Conservation (phyloP, 169 alveolate genomes). For the Plasmodium relictum region DNA sequence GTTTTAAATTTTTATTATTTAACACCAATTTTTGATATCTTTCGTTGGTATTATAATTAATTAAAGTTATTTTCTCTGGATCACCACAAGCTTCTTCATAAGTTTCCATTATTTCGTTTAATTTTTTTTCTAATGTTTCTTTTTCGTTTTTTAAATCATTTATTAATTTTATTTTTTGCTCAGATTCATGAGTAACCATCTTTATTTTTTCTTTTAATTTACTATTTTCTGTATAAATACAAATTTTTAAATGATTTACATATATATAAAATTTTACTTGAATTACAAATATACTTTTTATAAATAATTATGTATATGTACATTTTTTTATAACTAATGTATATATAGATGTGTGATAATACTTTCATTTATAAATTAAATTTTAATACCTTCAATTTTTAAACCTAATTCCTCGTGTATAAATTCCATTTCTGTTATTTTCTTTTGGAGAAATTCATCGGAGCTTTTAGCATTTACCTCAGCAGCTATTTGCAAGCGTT, state of each 20-base stretch:
- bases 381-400: conserved; percentile 50
- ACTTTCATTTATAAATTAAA: not conserved
- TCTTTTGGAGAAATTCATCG: conserved; percentile 51
- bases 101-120: conserved; percentile 50
- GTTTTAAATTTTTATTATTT: conserved; percentile 29
- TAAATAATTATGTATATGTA: not conserved
- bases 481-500: conserved; percentile 52
- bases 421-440: conserved; percentile 37
- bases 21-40: conserved; percentile 60
- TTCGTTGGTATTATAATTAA: conserved; percentile 45
- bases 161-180: conserved; percentile 17
- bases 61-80: conserved; percentile 52
- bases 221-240: conserved; percentile 7
- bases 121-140: conserved; percentile 15
- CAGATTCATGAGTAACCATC: conserved; percentile 18
- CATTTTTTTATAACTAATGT: not conserved
- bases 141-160: conserved; percentile 28
- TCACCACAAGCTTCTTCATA: conserved; percentile 49
- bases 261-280: too few species aligned
- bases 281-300: not conserved
- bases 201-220: conserved; percentile 23
- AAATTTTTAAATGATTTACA: not conserved
- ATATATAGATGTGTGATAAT: not conserved
- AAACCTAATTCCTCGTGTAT: conserved; percentile 21
- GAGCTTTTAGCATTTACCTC: conserved; percentile 60